phyloP scores from a whole-genome alignment of 2,329 filamentous ascomycete genomes.

The Elsinoe perseae region DNA sequence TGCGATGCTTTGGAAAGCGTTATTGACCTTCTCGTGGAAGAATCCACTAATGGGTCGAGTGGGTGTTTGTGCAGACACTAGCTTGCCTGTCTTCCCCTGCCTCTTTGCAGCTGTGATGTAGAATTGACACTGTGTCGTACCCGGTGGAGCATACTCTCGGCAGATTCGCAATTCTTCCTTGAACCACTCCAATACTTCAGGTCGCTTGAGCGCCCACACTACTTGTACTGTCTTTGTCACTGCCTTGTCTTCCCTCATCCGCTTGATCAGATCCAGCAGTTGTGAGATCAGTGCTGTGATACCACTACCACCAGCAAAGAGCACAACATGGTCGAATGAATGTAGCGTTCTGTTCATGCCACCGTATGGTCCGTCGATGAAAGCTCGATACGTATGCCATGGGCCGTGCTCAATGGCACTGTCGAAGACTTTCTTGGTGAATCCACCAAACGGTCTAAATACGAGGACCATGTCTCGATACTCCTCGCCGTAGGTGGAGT shows the following conservation, averaged over 20 bases:
- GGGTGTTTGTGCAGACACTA: slow-evolving; percentile 45
- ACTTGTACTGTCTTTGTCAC: slow-evolving; percentile 86
- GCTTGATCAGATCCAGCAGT: slow-evolving; percentile 86
- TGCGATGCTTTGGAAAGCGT: slow-evolving; percentile 77
- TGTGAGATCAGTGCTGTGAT: slow-evolving; percentile 92
- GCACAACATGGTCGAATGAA: slow-evolving; percentile 85
- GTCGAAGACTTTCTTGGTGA: slow-evolving; percentile 76
- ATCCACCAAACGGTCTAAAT: slow-evolving; percentile 85
- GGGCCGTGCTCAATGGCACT: slow-evolving; percentile 78
- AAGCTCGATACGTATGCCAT: slow-evolving; percentile 85
- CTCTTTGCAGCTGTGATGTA: slow-evolving; percentile 77
- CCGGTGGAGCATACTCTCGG: slow-evolving; percentile 77
- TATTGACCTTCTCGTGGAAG: slow-evolving; percentile 80
- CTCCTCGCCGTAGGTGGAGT: slow-evolving; percentile 79
- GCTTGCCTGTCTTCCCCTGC: slow-evolving; percentile 38
- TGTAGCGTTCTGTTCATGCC: slow-evolving; percentile 86
- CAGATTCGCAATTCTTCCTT: slow-evolving; percentile 89
- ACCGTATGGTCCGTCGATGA: slow-evolving; percentile 89
- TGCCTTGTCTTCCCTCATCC: slow-evolving; percentile 89
- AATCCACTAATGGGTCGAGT: slow-evolving; percentile 59
- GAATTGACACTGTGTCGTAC: slow-evolving; percentile 87
- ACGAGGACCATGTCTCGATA: slow-evolving; percentile 86
- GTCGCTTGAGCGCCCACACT: slow-evolving; percentile 85
- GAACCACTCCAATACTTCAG: slow-evolving; percentile 97
- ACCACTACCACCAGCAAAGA: slow-evolving; percentile 89